Evolutionary conservation across 208 protist species (phyloP).

Genomic region (Trypanosoma theileri): DNA sequence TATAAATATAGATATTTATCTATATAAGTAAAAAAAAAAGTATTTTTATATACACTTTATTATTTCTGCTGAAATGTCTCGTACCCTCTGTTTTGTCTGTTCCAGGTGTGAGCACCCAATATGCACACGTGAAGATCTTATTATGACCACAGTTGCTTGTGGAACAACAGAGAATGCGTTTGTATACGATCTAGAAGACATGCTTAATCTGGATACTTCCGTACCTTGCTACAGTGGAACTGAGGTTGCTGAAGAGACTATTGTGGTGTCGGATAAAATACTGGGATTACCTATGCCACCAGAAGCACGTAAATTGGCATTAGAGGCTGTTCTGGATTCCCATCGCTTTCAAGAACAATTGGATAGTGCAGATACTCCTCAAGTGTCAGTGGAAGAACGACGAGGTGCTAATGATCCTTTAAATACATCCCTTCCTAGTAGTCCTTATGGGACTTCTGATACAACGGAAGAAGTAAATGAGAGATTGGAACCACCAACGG

Average conservation of each 20-base stretch:
- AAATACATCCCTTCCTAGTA: too few relatives aligned
- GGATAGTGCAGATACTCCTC: constrained; percentile 19
- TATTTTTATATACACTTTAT: constrained; percentile 8
- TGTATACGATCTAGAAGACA: constrained; percentile 66
- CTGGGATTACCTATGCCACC: constrained; percentile 55
- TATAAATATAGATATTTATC: background rate
- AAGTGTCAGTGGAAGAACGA: background rate
- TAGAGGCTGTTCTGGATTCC: constrained; percentile 67
- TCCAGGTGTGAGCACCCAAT: constrained; percentile 80
- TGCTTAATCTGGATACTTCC: constrained; percentile 59
- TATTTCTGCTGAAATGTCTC: constrained; percentile 13
- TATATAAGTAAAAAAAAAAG: background rate
- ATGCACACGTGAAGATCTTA: constrained; percentile 50
- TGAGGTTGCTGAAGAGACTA: constrained; percentile 49
- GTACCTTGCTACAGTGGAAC: constrained; percentile 84
- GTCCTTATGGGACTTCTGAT: too few relatives aligned
- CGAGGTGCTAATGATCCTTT: background rate
- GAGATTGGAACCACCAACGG: background rate
- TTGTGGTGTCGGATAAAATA: constrained; percentile 59
- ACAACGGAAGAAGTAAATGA: background rate
- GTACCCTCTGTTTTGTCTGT: constrained; percentile 68
- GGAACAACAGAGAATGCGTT: constrained; percentile 68
- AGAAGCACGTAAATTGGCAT: constrained; percentile 46
- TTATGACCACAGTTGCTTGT: constrained; percentile 35
- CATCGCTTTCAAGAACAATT: constrained; percentile 37